A percentile compares a stretch with the other conserved stretches of the same genome.
Evolutionary conservation across 352 stramenopile species (phyloP).

Genomic region (Phytophthora pinifolia): DNA sequence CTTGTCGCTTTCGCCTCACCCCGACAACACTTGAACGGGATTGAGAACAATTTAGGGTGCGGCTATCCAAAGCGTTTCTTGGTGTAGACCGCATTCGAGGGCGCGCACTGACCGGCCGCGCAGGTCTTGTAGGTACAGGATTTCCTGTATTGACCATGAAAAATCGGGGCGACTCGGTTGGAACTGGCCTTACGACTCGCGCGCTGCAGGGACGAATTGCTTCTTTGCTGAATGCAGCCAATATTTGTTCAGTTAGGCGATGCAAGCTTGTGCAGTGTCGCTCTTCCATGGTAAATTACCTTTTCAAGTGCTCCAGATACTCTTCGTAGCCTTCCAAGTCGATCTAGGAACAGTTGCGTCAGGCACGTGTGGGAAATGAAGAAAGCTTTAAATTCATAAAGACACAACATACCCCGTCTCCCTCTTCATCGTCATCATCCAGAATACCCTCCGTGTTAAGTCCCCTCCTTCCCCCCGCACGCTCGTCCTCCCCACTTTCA

Average conservation of each 20-base stretch:
- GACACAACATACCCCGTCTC: conserved; percentile 16
- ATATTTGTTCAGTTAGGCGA: background rate
- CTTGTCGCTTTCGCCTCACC: conserved; percentile 41
- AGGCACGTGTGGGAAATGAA: conserved; percentile 5
- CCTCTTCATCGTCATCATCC: conserved; percentile 12
- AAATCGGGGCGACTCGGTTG: conserved; percentile 51
- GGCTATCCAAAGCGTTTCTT: conserved; percentile 3
- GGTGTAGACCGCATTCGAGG: conserved; percentile 26
- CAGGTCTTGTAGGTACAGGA: conserved; percentile 24
- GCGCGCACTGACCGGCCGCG: conserved; percentile 46
- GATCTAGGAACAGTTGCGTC: conserved; percentile 28
- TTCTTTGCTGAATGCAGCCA: conserved; percentile 33
- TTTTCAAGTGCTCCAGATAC: conserved; percentile 53
- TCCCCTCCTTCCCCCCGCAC: background rate
- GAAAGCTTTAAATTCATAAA: background rate
- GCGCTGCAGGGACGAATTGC: conserved; percentile 42
- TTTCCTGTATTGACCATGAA: conserved; percentile 57
- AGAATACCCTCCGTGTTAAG: conserved; percentile 3
- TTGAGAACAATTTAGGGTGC: conserved; percentile 1
- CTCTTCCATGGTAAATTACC: conserved; percentile 17
- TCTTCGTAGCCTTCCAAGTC: conserved; percentile 66
- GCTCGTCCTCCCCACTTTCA: conserved; percentile 2
- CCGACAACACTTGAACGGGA: conserved; percentile 16
- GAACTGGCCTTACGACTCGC: conserved; percentile 34
- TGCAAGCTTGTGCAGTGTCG: background rate